Percentiles rank a stretch among this genome's conserved stretches.
Evolutionary conservation across 257 asterid genomes (phyloP).

Genomic region (Ballota nigra): DNA sequence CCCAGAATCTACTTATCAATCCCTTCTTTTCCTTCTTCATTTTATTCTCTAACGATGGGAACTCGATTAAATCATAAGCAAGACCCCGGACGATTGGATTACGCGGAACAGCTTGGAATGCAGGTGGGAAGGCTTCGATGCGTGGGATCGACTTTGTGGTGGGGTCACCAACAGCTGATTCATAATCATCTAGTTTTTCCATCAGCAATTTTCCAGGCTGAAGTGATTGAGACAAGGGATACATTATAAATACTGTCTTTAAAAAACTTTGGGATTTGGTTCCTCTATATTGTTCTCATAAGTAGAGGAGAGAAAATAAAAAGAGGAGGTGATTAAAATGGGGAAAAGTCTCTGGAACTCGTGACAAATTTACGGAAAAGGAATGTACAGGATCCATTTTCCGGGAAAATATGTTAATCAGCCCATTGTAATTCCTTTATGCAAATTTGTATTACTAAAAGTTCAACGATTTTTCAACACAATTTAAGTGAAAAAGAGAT

Average conservation of each 20-base stretch:
- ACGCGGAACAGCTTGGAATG: slow-evolving; percentile 52
- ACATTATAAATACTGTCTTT: not conserved
- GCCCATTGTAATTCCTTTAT: no score
- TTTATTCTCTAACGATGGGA: slow-evolving; percentile 78
- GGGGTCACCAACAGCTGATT: slow-evolving; percentile 82
- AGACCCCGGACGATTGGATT: slow-evolving; percentile 62
- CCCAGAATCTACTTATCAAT: slow-evolving; percentile 79
- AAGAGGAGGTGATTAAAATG: not conserved
- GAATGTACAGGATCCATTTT: not conserved
- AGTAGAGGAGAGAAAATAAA: not conserved
- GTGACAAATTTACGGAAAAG: not conserved
- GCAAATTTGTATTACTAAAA: not conserved
- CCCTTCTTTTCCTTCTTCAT: slow-evolving; percentile 91
- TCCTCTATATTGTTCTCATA: not conserved
- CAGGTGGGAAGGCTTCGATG: slow-evolving; percentile 55
- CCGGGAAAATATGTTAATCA: no score
- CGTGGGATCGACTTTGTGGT: slow-evolving; percentile 44
- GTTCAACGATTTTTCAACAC: not conserved
- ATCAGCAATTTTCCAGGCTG: slow-evolving; percentile 58
- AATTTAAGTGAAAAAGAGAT: not conserved
- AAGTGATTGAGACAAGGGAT: no score
- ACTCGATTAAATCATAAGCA: slow-evolving; percentile 66
- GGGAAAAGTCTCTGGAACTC: not conserved
- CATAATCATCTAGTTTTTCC: slow-evolving; percentile 74
- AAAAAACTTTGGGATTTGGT: no score